These are phyloP conservation scores for Sonneratia caseolaris DNA, from an alignment of 345 rosid species.

Conservation along the genomic window DNA sequence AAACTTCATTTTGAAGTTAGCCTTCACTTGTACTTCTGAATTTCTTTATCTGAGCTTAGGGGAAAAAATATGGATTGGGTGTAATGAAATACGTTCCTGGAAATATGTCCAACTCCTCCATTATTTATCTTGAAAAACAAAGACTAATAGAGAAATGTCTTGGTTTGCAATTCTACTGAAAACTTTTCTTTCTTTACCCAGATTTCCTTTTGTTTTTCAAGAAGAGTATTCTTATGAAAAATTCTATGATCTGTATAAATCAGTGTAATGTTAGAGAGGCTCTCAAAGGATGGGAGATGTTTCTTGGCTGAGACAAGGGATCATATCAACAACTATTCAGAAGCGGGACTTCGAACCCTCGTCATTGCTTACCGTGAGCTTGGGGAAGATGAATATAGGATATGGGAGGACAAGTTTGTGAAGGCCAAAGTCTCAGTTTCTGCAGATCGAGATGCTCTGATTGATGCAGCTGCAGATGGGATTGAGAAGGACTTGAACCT, in stretches of 20 bases:
- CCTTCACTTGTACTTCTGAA: no score
- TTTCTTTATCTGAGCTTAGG: no score
- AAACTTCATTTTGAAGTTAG: not conserved
- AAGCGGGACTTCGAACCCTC: conserved; percentile 69
- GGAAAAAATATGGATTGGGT: no score
- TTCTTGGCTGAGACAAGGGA: conserved; percentile 50
- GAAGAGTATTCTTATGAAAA: not conserved
- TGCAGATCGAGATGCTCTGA: conserved; percentile 40
- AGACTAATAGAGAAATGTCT: no score
- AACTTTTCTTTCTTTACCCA: not conserved
- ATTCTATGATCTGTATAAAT: conserved; percentile 8
- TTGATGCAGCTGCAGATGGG: conserved; percentile 47
- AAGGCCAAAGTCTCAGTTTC: conserved; percentile 45
- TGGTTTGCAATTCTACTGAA: not conserved
- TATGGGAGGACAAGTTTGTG: conserved; percentile 50
- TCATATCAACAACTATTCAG: conserved; percentile 51
- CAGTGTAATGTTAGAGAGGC: conserved; percentile 76
- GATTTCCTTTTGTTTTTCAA: not conserved
- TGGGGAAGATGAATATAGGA: conserved; percentile 43
- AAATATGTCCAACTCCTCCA: not conserved
- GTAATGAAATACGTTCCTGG: not conserved
- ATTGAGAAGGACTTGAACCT: conserved; percentile 70
- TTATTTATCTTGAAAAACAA: not conserved
- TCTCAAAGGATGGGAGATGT: conserved; percentile 33
- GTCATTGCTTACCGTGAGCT: conserved; percentile 70